Conservation (phyloP, 495 filamentous ascomycete genomes). For the Usnea hakonensis region DNA sequence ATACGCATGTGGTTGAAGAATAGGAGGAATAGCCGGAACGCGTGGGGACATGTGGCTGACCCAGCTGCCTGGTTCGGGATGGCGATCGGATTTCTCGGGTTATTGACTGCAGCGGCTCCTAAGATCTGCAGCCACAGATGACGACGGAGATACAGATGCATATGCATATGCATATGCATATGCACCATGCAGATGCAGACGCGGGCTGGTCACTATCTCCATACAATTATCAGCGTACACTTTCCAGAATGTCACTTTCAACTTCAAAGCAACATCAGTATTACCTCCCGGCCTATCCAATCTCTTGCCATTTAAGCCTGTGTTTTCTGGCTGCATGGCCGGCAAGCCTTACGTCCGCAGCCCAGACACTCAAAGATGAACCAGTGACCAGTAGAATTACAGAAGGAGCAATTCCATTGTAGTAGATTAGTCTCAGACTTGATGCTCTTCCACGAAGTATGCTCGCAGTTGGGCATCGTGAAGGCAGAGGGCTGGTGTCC, state of each 20-base stretch:
- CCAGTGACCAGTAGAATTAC: slow-evolving; percentile 73
- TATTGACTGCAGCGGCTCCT: not conserved
- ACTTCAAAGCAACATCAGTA: not conserved
- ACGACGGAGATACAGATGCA: too few species aligned
- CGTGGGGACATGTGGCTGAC: not conserved
- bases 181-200: too few species aligned
- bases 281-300: not conserved
- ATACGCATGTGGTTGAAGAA: too few species aligned
- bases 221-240: too few species aligned
- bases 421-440: slow-evolving; percentile 69
- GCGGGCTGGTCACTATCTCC: not conserved
- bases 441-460: slow-evolving; percentile 42
- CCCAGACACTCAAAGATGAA: slow-evolving; percentile 73
- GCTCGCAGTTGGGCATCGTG: slow-evolving; percentile 7
- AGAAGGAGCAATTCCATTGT: slow-evolving; percentile 70
- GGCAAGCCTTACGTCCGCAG: slow-evolving; percentile 70
- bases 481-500: not conserved
- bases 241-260: not conserved
- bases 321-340: slow-evolving; percentile 51
- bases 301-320: not conserved
- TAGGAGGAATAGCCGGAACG: not conserved
- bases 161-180: too few species aligned
- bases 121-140: not conserved
- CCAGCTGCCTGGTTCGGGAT: not conserved
- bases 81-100: not conserved